A percentile compares a stretch with the other conserved stretches of the same genome.
Evolutionary conservation across 2,329 filamentous ascomycete genomes (phyloP).

Genomic region (Verticillium nubilum): DNA sequence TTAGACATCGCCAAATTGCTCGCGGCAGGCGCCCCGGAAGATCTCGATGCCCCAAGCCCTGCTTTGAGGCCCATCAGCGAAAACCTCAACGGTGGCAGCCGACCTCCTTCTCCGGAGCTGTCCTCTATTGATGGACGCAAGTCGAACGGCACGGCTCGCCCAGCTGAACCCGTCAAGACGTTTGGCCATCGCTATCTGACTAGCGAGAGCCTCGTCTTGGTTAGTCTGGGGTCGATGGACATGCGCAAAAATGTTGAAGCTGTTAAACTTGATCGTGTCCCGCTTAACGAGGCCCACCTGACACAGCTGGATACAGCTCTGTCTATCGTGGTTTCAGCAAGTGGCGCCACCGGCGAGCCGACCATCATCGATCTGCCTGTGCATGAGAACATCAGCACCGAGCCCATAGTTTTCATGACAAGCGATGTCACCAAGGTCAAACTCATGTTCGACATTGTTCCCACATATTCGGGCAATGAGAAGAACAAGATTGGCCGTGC

Average conservation of each 20-base stretch:
- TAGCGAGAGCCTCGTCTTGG: conserved; percentile 81
- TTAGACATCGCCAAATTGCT: conserved; percentile 72
- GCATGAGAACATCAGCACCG: conserved; percentile 88
- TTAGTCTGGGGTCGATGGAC: conserved; percentile 93
- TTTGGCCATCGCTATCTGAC: conserved; percentile 95
- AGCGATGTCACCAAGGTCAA: conserved; percentile 75
- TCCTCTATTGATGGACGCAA: conserved; percentile 58
- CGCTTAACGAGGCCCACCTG: conserved; percentile 79
- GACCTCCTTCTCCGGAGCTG: conserved; percentile 36
- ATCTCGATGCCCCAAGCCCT: conserved; percentile 7
- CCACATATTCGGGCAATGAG: conserved; percentile 86
- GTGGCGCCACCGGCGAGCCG: conserved; percentile 78
- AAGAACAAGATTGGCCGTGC: conserved; percentile 86
- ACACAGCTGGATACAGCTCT: conserved; percentile 93
- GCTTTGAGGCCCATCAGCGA: conserved; percentile 7
- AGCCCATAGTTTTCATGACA: conserved; percentile 86
- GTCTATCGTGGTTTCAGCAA: conserved; percentile 84
- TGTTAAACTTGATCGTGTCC: conserved; percentile 83
- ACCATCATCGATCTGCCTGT: conserved; percentile 89
- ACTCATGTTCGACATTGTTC: conserved; percentile 88
- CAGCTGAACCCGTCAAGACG: conserved; percentile 78
- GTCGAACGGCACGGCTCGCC: conserved; percentile 45
- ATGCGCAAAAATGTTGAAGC: conserved; percentile 75
- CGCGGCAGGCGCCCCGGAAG: conserved; percentile 30
- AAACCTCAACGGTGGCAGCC: conserved; percentile 5